A percentile compares a stretch with the other conserved stretches of the same genome.
Conservation (phyloP, 768 basidiomycete species). For the Leucocoprinus leucothites region DNA sequence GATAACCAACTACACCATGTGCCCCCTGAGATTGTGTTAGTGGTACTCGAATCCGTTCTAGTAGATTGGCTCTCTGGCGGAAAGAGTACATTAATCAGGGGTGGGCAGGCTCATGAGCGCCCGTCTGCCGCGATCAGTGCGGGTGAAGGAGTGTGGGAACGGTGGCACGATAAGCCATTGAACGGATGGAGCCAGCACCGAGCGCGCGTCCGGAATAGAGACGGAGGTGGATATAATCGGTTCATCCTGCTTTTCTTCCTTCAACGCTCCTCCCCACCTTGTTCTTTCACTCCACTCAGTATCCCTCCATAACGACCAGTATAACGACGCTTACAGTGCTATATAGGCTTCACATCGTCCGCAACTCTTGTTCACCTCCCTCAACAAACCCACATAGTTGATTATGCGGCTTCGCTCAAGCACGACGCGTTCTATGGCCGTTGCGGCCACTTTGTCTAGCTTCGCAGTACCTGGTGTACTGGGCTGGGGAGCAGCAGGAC, state of each 20-base stretch:
- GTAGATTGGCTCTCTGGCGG: too few relatives aligned
- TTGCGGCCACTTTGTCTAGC: not conserved
- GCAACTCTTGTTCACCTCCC: not conserved
- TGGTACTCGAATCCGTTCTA: too few relatives aligned
- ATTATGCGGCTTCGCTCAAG: conserved; percentile 1
- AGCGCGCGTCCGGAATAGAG: not conserved
- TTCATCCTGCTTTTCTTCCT: not conserved
- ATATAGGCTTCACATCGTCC: too few relatives aligned
- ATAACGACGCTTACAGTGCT: not conserved
- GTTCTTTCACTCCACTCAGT: not conserved
- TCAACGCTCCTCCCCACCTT: not conserved
- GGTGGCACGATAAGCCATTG: too few relatives aligned
- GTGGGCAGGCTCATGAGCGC: too few relatives aligned
- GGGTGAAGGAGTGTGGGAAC: too few relatives aligned
- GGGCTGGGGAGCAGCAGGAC: conserved; percentile 45
- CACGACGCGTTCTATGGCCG: not conserved
- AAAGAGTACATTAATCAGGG: too few relatives aligned
- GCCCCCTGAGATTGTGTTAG: not conserved
- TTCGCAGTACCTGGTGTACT: conserved; percentile 3
- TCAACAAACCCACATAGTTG: not conserved
- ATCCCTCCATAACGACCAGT: too few relatives aligned
- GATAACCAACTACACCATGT: conserved; percentile 18
- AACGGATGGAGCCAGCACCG: too few relatives aligned
- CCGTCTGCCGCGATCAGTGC: too few relatives aligned
- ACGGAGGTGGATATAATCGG: conserved; percentile 2